phyloP scores from a whole-genome alignment of 345 rosid species.

The Nasturtium officinale region DNA sequence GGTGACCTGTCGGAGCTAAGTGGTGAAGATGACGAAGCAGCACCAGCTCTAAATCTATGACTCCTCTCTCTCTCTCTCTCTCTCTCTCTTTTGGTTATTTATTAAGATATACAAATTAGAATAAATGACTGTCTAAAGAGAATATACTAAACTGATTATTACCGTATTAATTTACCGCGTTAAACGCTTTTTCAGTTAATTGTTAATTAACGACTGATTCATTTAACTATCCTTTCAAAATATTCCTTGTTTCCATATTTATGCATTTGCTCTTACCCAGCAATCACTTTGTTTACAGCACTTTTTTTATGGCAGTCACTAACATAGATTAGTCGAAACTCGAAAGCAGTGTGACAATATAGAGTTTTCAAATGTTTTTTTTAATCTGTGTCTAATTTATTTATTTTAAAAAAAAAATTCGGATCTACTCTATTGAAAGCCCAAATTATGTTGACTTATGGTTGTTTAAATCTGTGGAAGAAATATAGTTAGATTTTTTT shows the following conservation, averaged over 20 bases:
- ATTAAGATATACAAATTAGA: background rate
- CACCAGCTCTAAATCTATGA: slow-evolving; percentile 30
- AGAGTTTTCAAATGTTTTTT: too few species aligned
- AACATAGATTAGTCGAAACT: background rate
- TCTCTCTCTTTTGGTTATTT: background rate
- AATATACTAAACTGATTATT: background rate
- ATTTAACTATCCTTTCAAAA: background rate
- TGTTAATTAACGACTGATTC: background rate
- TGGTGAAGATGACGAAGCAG: slow-evolving; percentile 31
- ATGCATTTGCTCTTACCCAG: background rate
- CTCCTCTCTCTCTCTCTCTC: too few species aligned
- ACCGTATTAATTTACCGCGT: slow-evolving; percentile 4
- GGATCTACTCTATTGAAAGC: too few species aligned
- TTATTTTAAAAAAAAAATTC: too few species aligned
- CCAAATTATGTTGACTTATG: too few species aligned
- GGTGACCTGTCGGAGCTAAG: slow-evolving; percentile 41
- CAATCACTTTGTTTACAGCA: background rate
- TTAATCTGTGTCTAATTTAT: background rate
- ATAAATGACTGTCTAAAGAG: background rate
- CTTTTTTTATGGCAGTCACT: background rate
- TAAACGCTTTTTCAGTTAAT: slow-evolving; percentile 10
- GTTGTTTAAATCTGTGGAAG: background rate
- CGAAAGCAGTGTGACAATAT: too few species aligned
- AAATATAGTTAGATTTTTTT: background rate
- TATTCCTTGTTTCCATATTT: background rate